A percentile compares a stretch with the other conserved stretches of the same genome.
Evolutionary conservation across 129 eudicot species (phyloP).

Genomic region (Artemisia argyi): DNA sequence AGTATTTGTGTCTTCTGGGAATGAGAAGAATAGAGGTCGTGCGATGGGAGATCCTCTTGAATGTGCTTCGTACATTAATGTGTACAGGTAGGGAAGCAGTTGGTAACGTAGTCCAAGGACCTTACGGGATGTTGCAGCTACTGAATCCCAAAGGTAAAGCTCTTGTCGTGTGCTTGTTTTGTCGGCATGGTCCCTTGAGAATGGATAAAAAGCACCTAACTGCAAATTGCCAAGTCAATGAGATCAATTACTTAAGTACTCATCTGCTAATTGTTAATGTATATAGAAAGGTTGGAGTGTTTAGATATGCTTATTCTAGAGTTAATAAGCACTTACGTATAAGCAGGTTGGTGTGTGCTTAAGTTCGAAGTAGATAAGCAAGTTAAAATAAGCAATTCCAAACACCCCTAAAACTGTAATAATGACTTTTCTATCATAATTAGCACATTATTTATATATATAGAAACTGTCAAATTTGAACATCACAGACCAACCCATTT

Average conservation of each 20-base stretch:
- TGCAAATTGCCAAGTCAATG: slow-evolving; percentile 22
- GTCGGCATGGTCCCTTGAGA: slow-evolving; percentile 70
- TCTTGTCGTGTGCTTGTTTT: slow-evolving; percentile 51
- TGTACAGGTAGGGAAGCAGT: slow-evolving; percentile 78
- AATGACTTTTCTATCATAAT: too few species aligned
- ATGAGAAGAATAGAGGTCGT: slow-evolving; percentile 78
- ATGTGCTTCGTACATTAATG: slow-evolving; percentile 75
- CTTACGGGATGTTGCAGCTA: slow-evolving; percentile 69
- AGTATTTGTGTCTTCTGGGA: slow-evolving; percentile 65
- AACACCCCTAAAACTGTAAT: too few species aligned
- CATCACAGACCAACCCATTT: background rate
- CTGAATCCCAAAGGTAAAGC: slow-evolving; percentile 87
- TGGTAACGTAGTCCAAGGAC: slow-evolving; percentile 75
- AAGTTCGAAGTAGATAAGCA: too few species aligned
- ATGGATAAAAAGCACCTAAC: slow-evolving; percentile 95
- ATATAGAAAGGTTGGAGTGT: background rate
- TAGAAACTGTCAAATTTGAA: background rate
- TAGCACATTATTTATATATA: background rate
- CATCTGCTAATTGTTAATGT: background rate
- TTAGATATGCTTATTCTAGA: too few species aligned
- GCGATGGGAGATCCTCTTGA: slow-evolving; percentile 74
- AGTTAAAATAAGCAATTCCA: too few species aligned
- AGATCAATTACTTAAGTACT: background rate
- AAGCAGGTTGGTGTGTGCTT: too few species aligned
- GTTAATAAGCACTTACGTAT: too few species aligned